Conservation (phyloP, 73 alveolate species). For the Blepharisma japonicum region DNA sequence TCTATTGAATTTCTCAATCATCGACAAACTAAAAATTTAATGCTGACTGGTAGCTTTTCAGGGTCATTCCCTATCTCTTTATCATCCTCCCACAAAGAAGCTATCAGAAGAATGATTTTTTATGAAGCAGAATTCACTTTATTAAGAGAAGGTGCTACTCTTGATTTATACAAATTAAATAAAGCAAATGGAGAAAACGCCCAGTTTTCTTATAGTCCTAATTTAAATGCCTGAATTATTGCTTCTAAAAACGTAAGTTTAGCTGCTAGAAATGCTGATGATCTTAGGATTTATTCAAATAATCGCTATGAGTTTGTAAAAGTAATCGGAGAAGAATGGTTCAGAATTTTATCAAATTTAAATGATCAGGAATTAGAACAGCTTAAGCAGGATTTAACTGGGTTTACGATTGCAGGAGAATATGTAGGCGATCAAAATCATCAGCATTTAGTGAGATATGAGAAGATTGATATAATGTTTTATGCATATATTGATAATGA, state of each 20-base stretch:
- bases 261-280: constrained; percentile 61
- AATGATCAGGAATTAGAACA: constrained; percentile 41
- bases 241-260: constrained; percentile 85
- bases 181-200: constrained; percentile 97
- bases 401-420: constrained; percentile 83
- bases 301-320: constrained; percentile 65
- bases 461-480: constrained; percentile 60
- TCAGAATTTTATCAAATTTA: constrained; percentile 58
- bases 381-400: constrained; percentile 66
- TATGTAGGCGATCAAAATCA: constrained; percentile 78
- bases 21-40: no score
- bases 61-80: not conserved
- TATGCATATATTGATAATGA: constrained; percentile 68
- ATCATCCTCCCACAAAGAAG: no score
- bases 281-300: constrained; percentile 54
- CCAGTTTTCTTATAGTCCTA: constrained; percentile 67
- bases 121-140: no score
- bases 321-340: constrained; percentile 83
- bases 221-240: constrained; percentile 73
- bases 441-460: constrained; percentile 80
- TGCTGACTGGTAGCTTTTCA: no score
- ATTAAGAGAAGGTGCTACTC: constrained; percentile 32
- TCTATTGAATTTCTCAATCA: no score
- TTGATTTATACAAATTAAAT: constrained; percentile 50
- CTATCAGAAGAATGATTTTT: no score